These are phyloP conservation scores for Thuja plicata DNA, from an alignment of 83 land plant genomes.

Conservation along the genomic window DNA sequence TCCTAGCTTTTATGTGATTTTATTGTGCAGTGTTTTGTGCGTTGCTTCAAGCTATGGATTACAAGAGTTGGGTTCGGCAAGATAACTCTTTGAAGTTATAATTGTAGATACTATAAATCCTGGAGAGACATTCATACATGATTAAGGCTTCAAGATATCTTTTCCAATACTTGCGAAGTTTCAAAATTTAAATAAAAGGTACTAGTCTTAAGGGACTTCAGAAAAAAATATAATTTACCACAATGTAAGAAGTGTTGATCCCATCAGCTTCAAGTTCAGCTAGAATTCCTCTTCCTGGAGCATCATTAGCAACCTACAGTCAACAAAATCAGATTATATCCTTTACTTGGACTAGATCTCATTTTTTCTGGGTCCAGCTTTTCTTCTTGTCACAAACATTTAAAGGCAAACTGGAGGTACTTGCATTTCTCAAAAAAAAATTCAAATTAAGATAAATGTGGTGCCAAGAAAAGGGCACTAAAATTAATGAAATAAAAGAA, in stretches of 20 bases:
- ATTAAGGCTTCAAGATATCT: background rate
- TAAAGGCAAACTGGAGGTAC: background rate
- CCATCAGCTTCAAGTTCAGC: conserved; percentile 54
- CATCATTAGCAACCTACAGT: conserved; percentile 55
- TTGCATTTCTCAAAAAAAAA: background rate
- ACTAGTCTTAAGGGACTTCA: background rate
- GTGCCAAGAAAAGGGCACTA: background rate
- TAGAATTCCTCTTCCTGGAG: conserved; percentile 49
- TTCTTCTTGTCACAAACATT: background rate
- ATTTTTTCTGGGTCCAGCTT: background rate
- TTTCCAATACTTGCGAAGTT: background rate
- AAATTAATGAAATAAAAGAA: background rate
- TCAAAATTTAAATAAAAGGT: background rate
- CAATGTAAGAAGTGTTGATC: conserved; percentile 49
- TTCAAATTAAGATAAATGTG: background rate
- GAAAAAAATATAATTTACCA: conserved; percentile 27
- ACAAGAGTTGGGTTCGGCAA: background rate
- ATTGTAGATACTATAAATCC: background rate
- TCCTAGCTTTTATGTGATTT: background rate
- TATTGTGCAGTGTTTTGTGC: background rate
- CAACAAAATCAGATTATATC: background rate
- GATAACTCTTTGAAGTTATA: background rate
- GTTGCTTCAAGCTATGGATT: background rate
- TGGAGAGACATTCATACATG: background rate
- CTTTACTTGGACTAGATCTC: background rate